Conservation (phyloP, 441 rosid species). For the Croton laevigatus region DNA sequence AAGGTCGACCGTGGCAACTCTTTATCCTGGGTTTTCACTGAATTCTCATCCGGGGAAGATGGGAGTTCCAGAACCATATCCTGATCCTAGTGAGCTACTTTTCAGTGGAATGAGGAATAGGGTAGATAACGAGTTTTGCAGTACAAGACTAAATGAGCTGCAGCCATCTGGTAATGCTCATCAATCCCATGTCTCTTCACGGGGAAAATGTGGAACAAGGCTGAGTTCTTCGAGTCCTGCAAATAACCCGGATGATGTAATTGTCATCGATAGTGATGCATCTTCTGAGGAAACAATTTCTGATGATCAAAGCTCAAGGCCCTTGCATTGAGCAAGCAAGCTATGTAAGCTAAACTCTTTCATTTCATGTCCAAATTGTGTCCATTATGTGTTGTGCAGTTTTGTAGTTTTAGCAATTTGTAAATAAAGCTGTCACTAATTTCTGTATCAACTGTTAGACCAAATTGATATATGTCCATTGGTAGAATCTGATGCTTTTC, state of each 20-base stretch:
- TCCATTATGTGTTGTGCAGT: constrained; percentile 14
- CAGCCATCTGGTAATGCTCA: constrained; percentile 19
- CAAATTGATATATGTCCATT: not conserved
- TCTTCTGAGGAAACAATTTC: constrained; percentile 58
- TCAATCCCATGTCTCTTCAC: not conserved
- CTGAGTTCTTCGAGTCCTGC: constrained; percentile 9
- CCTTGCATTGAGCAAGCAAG: constrained; percentile 3
- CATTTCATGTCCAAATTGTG: not conserved
- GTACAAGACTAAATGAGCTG: constrained; percentile 10
- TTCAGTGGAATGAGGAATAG: constrained; percentile 8
- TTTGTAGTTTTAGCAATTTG: constrained; percentile 16
- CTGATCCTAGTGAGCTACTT: constrained; percentile 15
- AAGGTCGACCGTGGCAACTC: constrained; percentile 22
- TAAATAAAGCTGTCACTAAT: not conserved
- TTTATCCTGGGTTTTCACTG: constrained; percentile 20
- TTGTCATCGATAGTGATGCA: constrained; percentile 39
- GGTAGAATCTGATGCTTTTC: constrained; percentile 1
- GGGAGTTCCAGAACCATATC: constrained; percentile 12
- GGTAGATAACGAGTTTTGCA: not conserved
- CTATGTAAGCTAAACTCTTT: not conserved
- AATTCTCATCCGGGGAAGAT: constrained; percentile 15
- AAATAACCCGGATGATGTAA: constrained; percentile 27
- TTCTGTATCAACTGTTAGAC: not conserved
- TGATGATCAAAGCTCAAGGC: constrained; percentile 32
- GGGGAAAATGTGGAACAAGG: constrained; percentile 16